Evolutionary conservation across 2,329 filamentous ascomycete genomes (phyloP).

Genomic region (Lasiodiplodia theobromae): DNA sequence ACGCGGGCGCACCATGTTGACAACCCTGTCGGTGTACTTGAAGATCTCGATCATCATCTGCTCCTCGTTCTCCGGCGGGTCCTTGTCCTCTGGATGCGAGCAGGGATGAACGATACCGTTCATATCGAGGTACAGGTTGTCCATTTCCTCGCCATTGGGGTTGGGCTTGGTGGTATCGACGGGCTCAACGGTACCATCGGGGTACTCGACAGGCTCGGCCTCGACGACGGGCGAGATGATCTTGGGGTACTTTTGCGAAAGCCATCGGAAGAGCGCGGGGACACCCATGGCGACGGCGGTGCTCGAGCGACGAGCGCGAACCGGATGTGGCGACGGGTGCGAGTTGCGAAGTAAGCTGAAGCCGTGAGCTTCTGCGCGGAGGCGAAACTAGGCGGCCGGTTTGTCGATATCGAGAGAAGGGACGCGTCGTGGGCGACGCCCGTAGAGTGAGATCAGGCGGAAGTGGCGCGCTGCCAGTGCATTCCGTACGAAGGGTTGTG

Average conservation of each 20-base stretch:
- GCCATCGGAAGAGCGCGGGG: constrained; percentile 93
- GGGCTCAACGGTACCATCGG: constrained; percentile 85
- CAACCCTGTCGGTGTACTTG: constrained; percentile 96
- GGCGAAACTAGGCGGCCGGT: constrained; percentile 5
- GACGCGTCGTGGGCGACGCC: constrained; percentile 25
- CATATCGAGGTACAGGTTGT: constrained; percentile 99
- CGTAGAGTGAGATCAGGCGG: neutral
- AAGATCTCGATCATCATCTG: constrained; percentile 99
- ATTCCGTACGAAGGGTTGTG: constrained; percentile 15
- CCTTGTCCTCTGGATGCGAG: constrained; percentile 93
- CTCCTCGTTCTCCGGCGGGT: constrained; percentile 90
- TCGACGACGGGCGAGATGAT: constrained; percentile 93
- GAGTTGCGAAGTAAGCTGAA: neutral
- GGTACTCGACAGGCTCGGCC: constrained; percentile 73
- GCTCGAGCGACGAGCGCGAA: neutral
- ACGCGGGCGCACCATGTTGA: constrained; percentile 97
- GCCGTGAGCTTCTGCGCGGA: constrained; percentile 2
- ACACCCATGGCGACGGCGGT: constrained; percentile 77
- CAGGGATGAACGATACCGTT: constrained; percentile 99
- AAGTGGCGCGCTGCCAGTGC: constrained; percentile 11
- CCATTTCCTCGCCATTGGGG: constrained; percentile 96
- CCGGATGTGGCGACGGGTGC: neutral
- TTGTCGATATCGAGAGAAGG: neutral
- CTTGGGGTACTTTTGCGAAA: constrained; percentile 96
- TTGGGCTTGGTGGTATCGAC: constrained; percentile 86